Evolutionary conservation across 2,329 filamentous ascomycete genomes (phyloP), one percentile per base, ranked within the genome.

Genomic region (Periconia digitata): DNA sequence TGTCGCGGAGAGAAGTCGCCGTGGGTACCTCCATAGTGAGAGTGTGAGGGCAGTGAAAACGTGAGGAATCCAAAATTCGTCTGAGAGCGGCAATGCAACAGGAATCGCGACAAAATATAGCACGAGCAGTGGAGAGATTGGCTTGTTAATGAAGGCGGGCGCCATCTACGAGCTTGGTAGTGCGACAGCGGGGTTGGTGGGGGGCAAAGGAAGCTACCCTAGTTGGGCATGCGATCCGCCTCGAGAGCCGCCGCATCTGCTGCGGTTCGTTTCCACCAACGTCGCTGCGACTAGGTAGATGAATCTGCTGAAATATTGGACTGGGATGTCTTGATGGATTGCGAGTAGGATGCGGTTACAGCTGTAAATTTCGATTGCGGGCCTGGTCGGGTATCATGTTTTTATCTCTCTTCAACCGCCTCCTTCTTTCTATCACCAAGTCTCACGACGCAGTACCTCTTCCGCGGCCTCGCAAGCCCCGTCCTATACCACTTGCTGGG

Each of bases 1-100:
- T 90, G 69, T 92, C 87, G 59, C 83, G 78, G 60, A 96, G 79
- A 22, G 87, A 85, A 58, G 80, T 81, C 48, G 89, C 87, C 56
- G 87, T 83, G 50, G 92, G 92, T 44, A 96, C 90, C 16, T 72
- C 70, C 69, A 71, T 71, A 45, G 22, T 59, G 53, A 32, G 27
- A 41, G 4, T n/a, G 27, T 20, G 3, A 17, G 34, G 12, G 10
- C 27, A 23, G 24, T 4, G n/a, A 18, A 38, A 8, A 21, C 35
- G 15, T 40, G 29, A 17, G 35, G 40, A 37, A 36, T 44, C 44
- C 22, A 40, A 51, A 46, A n/a, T n/a, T n/a, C n/a, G n/a, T n/a
- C n/a, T n/a, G n/a, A n/a, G 29, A n/a, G 35, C 16, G 6, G 43
- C 32, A 54, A 41, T 37, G 16, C 23, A 35, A 4, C 6, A 20